Percentiles rank a stretch among this genome's conserved stretches.
These are phyloP conservation scores for Penicillium tannophilum DNA, from an alignment of 495 filamentous ascomycete species.

Conservation along the genomic window DNA sequence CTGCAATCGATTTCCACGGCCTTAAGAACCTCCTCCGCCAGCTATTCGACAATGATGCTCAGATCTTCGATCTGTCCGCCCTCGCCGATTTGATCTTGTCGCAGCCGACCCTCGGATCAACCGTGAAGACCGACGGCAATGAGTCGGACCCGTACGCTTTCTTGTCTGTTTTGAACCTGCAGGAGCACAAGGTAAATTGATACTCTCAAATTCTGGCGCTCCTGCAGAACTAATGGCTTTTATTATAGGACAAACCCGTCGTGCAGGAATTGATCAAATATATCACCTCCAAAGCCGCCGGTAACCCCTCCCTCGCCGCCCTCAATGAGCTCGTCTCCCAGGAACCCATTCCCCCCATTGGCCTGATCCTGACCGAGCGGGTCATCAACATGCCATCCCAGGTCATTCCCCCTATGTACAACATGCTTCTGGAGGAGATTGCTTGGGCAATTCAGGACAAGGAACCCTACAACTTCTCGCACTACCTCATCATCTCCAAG, in stretches of 20 bases:
- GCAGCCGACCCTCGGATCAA: slow-evolving; percentile 87
- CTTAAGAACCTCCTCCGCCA: slow-evolving; percentile 88
- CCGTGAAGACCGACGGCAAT: slow-evolving; percentile 92
- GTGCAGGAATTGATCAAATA: slow-evolving; percentile 72
- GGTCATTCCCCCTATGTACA: slow-evolving; percentile 93
- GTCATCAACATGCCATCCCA: slow-evolving; percentile 94
- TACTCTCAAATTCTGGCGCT: background rate
- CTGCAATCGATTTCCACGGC: slow-evolving; percentile 90
- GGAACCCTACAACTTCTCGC: slow-evolving; percentile 90
- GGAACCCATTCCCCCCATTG: slow-evolving; percentile 59
- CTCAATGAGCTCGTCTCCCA: slow-evolving; percentile 59
- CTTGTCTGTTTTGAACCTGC: slow-evolving; percentile 82
- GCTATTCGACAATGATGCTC: slow-evolving; percentile 86
- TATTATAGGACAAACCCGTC: slow-evolving; percentile 62
- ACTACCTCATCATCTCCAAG: slow-evolving; percentile 89
- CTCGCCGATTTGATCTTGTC: slow-evolving; percentile 86
- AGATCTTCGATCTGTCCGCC: slow-evolving; percentile 82
- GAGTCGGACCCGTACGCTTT: slow-evolving; percentile 95
- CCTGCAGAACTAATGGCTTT: slow-evolving; percentile 10
- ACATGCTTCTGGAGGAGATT: slow-evolving; percentile 92
- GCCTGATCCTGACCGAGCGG: slow-evolving; percentile 85
- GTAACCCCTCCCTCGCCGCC: slow-evolving; percentile 53
- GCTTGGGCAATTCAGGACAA: slow-evolving; percentile 85
- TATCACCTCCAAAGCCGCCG: slow-evolving; percentile 59
- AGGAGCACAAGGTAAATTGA: slow-evolving; percentile 65